Evolutionary conservation across 371 early-diverging fungal species (phyloP).

Genomic region (Dinochytrium kinnereticum): DNA sequence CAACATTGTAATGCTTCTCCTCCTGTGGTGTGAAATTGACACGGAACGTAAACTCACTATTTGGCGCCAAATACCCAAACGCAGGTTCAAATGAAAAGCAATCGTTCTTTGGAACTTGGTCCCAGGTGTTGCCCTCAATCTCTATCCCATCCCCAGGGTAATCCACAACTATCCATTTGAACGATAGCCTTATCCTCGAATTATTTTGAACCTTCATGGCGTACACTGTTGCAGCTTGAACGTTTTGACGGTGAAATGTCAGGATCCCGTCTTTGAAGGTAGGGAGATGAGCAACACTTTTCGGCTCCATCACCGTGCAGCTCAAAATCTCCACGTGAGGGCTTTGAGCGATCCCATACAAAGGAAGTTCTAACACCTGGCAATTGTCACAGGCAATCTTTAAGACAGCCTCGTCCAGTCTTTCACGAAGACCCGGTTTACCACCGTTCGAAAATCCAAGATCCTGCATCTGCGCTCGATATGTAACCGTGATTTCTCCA

Average conservation of each 20-base stretch:
- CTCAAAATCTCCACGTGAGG: conserved; percentile 37
- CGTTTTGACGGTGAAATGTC: conserved; percentile 42
- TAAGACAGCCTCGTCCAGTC: conserved; percentile 30
- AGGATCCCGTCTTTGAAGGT: conserved; percentile 5
- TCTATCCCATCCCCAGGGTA: conserved; percentile 28
- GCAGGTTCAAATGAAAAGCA: conserved; percentile 36
- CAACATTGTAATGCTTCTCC: conserved; percentile 38
- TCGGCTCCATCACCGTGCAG: conserved; percentile 20
- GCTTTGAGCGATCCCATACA: conserved; percentile 44
- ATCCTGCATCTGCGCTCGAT: conserved; percentile 18
- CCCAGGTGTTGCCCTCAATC: not conserved
- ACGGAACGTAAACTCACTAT: conserved; percentile 36
- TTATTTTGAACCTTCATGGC: conserved; percentile 39
- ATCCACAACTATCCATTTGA: conserved; percentile 39
- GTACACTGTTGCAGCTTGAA: conserved; percentile 30
- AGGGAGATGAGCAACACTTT: not conserved
- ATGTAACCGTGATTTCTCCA: conserved; percentile 36
- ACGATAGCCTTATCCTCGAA: conserved; percentile 40
- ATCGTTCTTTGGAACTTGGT: conserved; percentile 5
- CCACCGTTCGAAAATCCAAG: not conserved
- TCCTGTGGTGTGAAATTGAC: conserved; percentile 41
- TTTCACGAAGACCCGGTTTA: not conserved
- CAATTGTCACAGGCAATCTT: conserved; percentile 56
- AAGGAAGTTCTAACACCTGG: conserved; percentile 41
- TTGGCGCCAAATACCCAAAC: conserved; percentile 40